These are phyloP conservation scores for Mycena haematopus DNA, from an alignment of 768 basidiomycete species.

Conservation along the genomic window DNA sequence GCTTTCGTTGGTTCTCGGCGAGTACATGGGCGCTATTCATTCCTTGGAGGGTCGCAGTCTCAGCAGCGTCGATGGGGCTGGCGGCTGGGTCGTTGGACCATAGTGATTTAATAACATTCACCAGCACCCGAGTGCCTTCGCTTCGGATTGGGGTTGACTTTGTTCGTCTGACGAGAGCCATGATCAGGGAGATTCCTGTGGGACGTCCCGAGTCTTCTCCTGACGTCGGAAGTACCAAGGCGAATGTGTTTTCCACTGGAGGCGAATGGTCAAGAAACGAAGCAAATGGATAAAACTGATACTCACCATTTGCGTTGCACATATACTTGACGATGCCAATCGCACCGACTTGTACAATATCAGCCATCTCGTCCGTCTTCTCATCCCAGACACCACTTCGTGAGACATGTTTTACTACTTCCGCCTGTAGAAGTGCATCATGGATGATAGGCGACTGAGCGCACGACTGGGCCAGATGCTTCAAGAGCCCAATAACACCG, in stretches of 20 bases:
- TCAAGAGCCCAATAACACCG: slow-evolving; percentile 84
- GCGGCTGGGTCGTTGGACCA: slow-evolving; percentile 60
- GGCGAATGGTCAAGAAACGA: neutral
- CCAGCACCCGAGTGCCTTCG: slow-evolving; percentile 88
- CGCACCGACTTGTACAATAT: slow-evolving; percentile 85
- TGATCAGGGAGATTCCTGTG: slow-evolving; percentile 69
- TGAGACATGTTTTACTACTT: slow-evolving; percentile 66
- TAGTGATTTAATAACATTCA: slow-evolving; percentile 83
- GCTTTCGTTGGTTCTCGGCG: slow-evolving; percentile 53
- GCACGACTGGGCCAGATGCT: slow-evolving; percentile 80
- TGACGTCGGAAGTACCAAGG: slow-evolving; percentile 56
- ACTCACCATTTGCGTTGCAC: slow-evolving; percentile 75
- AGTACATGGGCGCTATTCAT: slow-evolving; percentile 40
- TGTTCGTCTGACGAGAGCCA: slow-evolving; percentile 78
- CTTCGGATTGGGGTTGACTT: slow-evolving; percentile 85
- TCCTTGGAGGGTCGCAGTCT: slow-evolving; percentile 30
- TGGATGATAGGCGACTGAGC: slow-evolving; percentile 66
- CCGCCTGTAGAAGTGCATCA: slow-evolving; percentile 62
- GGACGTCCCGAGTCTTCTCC: slow-evolving; percentile 36
- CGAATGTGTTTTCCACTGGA: slow-evolving; percentile 52
- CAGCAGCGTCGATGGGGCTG: slow-evolving; percentile 27
- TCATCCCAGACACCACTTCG: slow-evolving; percentile 73
- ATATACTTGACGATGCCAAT: slow-evolving; percentile 92
- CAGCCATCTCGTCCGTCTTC: slow-evolving; percentile 78
- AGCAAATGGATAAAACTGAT: slow-evolving; percentile 2